Conservation (phyloP, 371 early-diverging fungal genomes). For the Saksenaea oblongispora region DNA sequence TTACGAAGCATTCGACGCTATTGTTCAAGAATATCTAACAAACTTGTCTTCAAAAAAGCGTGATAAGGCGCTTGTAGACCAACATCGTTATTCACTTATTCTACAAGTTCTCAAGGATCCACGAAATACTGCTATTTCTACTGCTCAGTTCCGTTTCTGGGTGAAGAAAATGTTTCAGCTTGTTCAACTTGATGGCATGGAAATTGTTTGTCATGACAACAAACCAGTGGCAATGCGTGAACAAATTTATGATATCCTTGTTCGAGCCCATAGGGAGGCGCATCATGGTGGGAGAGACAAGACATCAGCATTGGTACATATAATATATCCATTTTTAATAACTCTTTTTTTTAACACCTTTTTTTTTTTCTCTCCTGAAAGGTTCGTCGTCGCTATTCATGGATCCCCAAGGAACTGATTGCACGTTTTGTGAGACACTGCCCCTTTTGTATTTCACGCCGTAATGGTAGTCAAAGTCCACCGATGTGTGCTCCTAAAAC, state of each 20-base stretch:
- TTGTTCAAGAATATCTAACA: conserved; percentile 52
- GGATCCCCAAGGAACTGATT: conserved; percentile 55
- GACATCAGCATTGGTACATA: conserved; percentile 59
- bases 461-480: conserved; percentile 43
- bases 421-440: conserved; percentile 54
- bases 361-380: conserved; percentile 9
- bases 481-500: conserved; percentile 34
- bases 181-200: conserved; percentile 27
- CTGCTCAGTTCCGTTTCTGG: conserved; percentile 69
- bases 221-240: conserved; percentile 66
- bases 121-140: conserved; percentile 62
- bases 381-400: conserved; percentile 47
- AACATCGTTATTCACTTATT: conserved; percentile 53
- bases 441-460: conserved; percentile 49
- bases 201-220: conserved; percentile 55
- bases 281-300: conserved; percentile 68
- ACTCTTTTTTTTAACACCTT: background rate
- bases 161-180: conserved; percentile 69
- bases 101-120: conserved; percentile 61
- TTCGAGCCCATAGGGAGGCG: conserved; percentile 58
- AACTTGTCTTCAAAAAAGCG: conserved; percentile 62
- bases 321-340: conserved; percentile 8
- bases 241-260: conserved; percentile 56
- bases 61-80: conserved; percentile 61
- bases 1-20: conserved; percentile 34